Base-by-base conservation (phyloP, 75 land plant species). In the Pinus tabuliformis region DNA sequence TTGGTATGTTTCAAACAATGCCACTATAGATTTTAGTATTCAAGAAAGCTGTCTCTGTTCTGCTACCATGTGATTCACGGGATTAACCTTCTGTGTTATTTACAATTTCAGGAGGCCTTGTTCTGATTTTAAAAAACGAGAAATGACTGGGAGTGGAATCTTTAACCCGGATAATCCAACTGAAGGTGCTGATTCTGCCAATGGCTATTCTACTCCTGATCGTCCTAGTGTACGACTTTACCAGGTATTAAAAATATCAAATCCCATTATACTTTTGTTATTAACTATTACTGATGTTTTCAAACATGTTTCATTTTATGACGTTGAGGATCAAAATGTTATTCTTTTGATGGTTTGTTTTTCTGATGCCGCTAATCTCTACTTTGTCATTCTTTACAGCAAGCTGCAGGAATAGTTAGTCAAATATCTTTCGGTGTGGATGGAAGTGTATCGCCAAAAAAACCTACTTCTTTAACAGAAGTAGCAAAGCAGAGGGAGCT, bases 71-170 rank as follows among this genome's bases (percentile, higher is more conserved):
- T 21, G 3, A 39, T 39, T 20, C 17, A 36, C 11, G 26, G 79
- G 11, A 49, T 17, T 3, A 52, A 77, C 16, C 26, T 42, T 42
- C 22, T 22, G 11, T 72, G n/a, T 36, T 14, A 12, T 62, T 36
- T 70, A 26, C 22, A 22, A 13, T 71, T 63, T 64, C 85, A 93
- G 97, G 90, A 88, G 93, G 70, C 97, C 91, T 78, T 96, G 99
- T 58, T 96, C 97, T n/a, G 94, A 87, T 30, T 76, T 79, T 33
- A 96, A 96, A 78, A 70, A 85, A 79, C 90, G 87, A 39, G 99
- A 96, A 81, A 93, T 96, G 86, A 87, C 88, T 81, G 99, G 99
- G n/a, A 96, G 94, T 86, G 99, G 97, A 26, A 96, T 96, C 57
- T 93, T 96, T 80, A 77, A 63, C 52, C 81, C 72, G 61, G 82